Base-by-base conservation (phyloP, 495 filamentous ascomycete genomes). In the Xylaria intraflava region DNA sequence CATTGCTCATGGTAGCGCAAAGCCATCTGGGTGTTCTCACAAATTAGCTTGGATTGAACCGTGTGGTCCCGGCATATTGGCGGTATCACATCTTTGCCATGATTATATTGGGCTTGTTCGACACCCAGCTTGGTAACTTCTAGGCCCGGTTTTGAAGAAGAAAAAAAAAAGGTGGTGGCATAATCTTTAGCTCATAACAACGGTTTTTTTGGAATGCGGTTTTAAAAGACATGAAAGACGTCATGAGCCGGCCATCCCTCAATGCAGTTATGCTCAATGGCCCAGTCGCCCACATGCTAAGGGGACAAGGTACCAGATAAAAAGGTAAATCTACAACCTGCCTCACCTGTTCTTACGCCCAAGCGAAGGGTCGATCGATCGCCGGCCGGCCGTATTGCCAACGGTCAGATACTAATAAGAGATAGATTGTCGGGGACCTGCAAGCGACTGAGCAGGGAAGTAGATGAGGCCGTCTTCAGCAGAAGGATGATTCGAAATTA, bases 121-220 rank as follows among this genome's bases (percentile, higher is more conserved):
- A 41, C 31, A 53, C 16, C 16, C 31, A 44, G 42, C 20, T 39
- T 24, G 51, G 42, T 16, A 16, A 46, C 51, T 14, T 38, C 43
- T 26, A 53, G 20, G 51, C 41, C 43, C 30, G 42, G 31, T 40
- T 52, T 30, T 16, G 16, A 19, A 38, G 16, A 38, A n/a, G n/a
- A n/a, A n/a, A n/a, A n/a, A 36, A 33, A 35, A 42, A 51, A 51
- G 31, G 42, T 46, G 40, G 51, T 26, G 42, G 33, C 42, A 31
- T 53, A 44, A 30, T 53, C 16, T 53, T 53, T 36, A 46, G 30
- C 50, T 53, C 33, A 22, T 46, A 39, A 46, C 27, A 53, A 53
- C 45, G 42, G n/a, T n/a, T 33, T 53, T 53, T 20, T 33, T 29
- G 45, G 43, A 31, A 43, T 53, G 33, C n/a, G 31, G 50, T 36